These are phyloP conservation scores for Astrocystis sublimbata DNA, from an alignment of 495 filamentous ascomycete species.

Conservation along the genomic window DNA sequence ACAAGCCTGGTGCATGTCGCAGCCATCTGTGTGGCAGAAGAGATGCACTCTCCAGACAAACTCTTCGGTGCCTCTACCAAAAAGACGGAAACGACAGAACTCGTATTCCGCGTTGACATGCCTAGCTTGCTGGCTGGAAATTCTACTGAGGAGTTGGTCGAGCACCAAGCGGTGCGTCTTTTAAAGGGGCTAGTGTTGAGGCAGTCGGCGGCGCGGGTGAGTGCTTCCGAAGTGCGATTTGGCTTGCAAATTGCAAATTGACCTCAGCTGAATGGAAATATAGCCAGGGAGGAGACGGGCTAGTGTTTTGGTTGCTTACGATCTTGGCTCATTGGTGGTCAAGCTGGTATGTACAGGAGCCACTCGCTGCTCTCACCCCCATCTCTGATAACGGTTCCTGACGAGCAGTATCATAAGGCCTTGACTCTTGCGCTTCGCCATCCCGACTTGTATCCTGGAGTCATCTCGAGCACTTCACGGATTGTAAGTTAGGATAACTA, in stretches of 20 bases:
- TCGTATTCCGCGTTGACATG: not conserved
- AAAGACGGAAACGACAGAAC: not conserved
- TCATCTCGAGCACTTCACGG: not conserved
- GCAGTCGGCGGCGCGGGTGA: too few species aligned
- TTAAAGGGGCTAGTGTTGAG: not conserved
- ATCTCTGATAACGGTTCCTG: too few species aligned
- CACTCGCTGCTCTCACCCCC: too few species aligned
- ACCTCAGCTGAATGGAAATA: not conserved
- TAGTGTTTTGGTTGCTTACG: not conserved
- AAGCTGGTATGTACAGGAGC: too few species aligned
- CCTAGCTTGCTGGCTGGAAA: not conserved
- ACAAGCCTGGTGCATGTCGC: not conserved
- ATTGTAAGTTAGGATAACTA: not conserved
- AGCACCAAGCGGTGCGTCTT: not conserved
- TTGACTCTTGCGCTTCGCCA: not conserved
- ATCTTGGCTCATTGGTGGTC: not conserved
- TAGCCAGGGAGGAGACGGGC: too few species aligned
- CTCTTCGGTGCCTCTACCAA: not conserved
- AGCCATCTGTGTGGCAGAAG: not conserved
- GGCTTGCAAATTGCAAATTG: not conserved
- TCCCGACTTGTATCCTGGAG: not conserved
- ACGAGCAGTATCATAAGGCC: too few species aligned
- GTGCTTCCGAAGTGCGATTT: not conserved
- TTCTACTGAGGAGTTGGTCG: not conserved
- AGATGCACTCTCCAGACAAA: not conserved